A percentile compares a stretch with the other conserved stretches of the same genome.
Conservation (phyloP, 1,139 yeast species). For the Tardiomyces blankii region DNA sequence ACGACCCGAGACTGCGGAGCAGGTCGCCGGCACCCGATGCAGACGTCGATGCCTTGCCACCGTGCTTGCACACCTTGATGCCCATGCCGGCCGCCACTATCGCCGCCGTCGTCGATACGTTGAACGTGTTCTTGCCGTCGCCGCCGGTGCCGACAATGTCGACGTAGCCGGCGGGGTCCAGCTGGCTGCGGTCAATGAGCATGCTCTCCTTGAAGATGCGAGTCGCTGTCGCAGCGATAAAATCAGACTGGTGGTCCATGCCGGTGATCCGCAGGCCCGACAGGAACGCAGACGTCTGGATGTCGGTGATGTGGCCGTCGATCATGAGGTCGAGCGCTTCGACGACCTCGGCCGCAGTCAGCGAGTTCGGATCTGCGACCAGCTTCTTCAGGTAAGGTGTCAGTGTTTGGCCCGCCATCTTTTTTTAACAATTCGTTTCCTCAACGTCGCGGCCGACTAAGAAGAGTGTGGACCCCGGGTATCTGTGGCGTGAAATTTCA, state of each 20-base stretch:
- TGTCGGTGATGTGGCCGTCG: conserved; percentile 46
- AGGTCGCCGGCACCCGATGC: conserved; percentile 91
- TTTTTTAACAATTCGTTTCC: too few species aligned
- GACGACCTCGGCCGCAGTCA: conserved; percentile 50
- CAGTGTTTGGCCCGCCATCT: neutral
- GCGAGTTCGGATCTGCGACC: conserved; percentile 44
- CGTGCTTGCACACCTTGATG: conserved; percentile 76
- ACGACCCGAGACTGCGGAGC: conserved; percentile 64
- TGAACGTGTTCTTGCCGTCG: conserved; percentile 93
- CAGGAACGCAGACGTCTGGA: conserved; percentile 70
- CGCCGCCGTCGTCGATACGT: conserved; percentile 91
- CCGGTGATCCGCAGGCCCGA: conserved; percentile 64
- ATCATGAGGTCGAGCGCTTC: conserved; percentile 51
- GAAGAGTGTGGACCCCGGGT: too few species aligned
- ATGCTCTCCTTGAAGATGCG: conserved; percentile 42
- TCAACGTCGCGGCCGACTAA: too few species aligned
- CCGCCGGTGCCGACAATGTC: conserved; percentile 99
- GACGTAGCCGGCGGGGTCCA: conserved; percentile 46
- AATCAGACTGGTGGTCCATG: conserved; percentile 72
- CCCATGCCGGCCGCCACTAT: conserved; percentile 92
- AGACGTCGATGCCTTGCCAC: conserved; percentile 94
- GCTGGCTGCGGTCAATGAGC: conserved; percentile 21
- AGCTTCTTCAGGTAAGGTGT: conserved; percentile 44
- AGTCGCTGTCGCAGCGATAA: conserved; percentile 77
- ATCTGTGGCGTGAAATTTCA: too few species aligned